phyloP scores from a whole-genome alignment of 2,329 filamentous ascomycete genomes.

The Aspergillus viridinutans region DNA sequence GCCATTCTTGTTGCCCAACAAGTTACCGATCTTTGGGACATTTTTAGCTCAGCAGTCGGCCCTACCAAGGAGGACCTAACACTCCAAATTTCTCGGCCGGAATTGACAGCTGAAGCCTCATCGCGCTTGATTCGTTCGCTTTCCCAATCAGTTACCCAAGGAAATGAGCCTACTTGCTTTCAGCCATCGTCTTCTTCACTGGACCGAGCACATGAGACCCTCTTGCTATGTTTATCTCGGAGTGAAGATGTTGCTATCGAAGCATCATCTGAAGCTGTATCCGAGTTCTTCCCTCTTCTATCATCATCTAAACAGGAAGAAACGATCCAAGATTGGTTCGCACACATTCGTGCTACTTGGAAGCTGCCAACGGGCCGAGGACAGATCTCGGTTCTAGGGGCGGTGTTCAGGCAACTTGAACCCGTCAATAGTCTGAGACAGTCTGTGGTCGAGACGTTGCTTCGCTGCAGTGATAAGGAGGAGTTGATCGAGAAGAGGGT shows the following conservation, averaged over 20 bases:
- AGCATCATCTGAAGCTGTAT: slow-evolving; percentile 37
- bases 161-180: slow-evolving; percentile 5
- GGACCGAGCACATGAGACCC: slow-evolving; percentile 27
- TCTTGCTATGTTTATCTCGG: slow-evolving; percentile 39
- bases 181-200: slow-evolving; percentile 21
- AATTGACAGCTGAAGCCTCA: slow-evolving; percentile 40
- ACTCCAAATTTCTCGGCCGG: slow-evolving; percentile 35
- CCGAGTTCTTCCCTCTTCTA: slow-evolving; percentile 38
- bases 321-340: slow-evolving; percentile 38
- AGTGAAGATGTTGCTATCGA: slow-evolving; percentile 39
- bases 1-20: slow-evolving; percentile 23
- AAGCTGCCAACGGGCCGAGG: slow-evolving; percentile 39
- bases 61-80: slow-evolving; percentile 39
- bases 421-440: slow-evolving; percentile 18
- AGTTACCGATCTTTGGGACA: slow-evolving; percentile 34
- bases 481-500: slow-evolving; percentile 41
- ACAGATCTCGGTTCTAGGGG: slow-evolving; percentile 41
- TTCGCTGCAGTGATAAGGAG: slow-evolving; percentile 33
- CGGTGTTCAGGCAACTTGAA: slow-evolving; percentile 34
- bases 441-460: slow-evolving; percentile 30
- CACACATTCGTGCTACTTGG: slow-evolving; percentile 32
- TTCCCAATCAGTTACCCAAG: slow-evolving; percentile 21
- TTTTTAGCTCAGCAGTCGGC: slow-evolving; percentile 30
- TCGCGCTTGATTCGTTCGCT: slow-evolving; percentile 39
- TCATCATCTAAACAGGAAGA: slow-evolving; percentile 26